Evolutionary conservation across 179 eudicot species (phyloP).

Genomic region (Beta macrorhiza): DNA sequence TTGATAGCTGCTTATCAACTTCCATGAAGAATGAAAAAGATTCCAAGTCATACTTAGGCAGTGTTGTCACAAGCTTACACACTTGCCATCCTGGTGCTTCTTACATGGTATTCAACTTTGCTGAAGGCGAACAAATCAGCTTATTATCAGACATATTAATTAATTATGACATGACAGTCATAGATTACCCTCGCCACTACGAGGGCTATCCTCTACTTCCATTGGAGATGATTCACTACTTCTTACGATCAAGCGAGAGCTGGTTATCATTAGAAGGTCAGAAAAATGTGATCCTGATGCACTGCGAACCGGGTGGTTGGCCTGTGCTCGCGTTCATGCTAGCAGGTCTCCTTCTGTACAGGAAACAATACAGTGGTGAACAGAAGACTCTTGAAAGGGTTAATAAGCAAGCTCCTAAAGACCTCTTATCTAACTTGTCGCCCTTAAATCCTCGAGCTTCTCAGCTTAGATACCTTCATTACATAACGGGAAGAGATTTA

Average conservation of each 20-base stretch:
- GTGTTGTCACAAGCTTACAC: slow-evolving; percentile 68
- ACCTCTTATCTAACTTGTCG: slow-evolving; percentile 55
- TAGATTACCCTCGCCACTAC: slow-evolving; percentile 86
- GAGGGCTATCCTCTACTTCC: slow-evolving; percentile 86
- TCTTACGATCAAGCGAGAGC: slow-evolving; percentile 84
- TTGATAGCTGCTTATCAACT: slow-evolving; percentile 87
- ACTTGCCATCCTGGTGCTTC: slow-evolving; percentile 81
- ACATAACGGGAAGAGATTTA: slow-evolving; percentile 65
- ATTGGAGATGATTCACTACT: slow-evolving; percentile 78
- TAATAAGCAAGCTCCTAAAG: slow-evolving; percentile 83
- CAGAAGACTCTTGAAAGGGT: slow-evolving; percentile 89
- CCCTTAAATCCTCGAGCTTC: slow-evolving; percentile 86
- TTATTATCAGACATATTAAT: slow-evolving; percentile 71
- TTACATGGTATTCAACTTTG: slow-evolving; percentile 90
- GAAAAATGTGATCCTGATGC: slow-evolving; percentile 86
- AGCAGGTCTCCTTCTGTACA: slow-evolving; percentile 78
- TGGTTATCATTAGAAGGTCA: slow-evolving; percentile 81
- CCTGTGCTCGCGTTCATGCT: slow-evolving; percentile 98
- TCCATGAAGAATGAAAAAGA: slow-evolving; percentile 59
- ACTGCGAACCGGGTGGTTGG: slow-evolving; percentile 95
- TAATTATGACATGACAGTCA: slow-evolving; percentile 86
- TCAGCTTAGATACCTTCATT: slow-evolving; percentile 83
- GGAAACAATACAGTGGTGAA: slow-evolving; percentile 82
- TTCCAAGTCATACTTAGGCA: slow-evolving; percentile 59
- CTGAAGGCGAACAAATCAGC: slow-evolving; percentile 73